Conservation (phyloP, 352 stramenopile genomes). For the Phytophthora fragariaefolia region DNA sequence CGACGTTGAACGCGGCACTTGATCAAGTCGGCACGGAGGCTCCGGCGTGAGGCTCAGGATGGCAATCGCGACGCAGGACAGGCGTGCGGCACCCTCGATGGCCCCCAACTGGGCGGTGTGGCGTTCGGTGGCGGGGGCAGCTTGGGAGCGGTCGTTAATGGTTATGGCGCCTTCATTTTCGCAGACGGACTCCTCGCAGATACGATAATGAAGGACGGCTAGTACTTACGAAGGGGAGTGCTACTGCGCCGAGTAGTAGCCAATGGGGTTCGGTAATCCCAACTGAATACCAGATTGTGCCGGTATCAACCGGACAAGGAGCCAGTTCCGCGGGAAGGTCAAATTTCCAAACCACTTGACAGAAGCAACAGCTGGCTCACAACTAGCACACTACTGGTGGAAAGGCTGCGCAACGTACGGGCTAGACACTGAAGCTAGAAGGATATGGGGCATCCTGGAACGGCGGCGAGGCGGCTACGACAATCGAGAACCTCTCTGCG, state of each 20-base stretch:
- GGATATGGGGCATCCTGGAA: neutral
- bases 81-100: neutral
- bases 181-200: neutral
- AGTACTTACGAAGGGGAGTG: neutral
- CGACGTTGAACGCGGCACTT: neutral
- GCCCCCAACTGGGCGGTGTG: neutral
- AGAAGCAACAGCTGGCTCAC: neutral
- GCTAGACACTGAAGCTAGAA: slow-evolving; percentile 1
- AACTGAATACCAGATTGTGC: slow-evolving; percentile 2
- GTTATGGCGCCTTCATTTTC: neutral
- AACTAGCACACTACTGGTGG: neutral
- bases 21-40: slow-evolving; percentile 7
- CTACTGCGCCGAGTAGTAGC: neutral
- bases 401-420: neutral
- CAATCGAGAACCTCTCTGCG: neutral
- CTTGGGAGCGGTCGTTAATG: neutral
- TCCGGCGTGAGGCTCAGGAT: neutral
- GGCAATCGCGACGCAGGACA: slow-evolving; percentile 1
- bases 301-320: neutral
- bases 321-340: neutral
- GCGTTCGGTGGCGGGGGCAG: neutral
- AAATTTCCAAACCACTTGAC: neutral
- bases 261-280: slow-evolving; percentile 4
- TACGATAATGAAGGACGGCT: slow-evolving; percentile 8
- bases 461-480: neutral